phyloP scores from a whole-genome alignment of 345 rosid species.

The Eucalyptus marginata region DNA sequence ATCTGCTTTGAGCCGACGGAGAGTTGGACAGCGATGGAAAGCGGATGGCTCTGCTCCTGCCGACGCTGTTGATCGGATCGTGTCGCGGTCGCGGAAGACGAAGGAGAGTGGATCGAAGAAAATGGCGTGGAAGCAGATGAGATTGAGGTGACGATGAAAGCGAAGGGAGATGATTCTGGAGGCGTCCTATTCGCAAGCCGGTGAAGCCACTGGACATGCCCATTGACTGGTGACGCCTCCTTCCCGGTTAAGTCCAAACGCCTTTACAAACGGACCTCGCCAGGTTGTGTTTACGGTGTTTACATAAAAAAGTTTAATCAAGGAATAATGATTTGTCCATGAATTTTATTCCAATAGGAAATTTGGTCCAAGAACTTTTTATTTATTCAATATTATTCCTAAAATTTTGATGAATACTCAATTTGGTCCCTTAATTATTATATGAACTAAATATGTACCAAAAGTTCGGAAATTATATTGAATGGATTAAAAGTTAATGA shows the following conservation, averaged over 20 bases:
- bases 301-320: too few relatives aligned
- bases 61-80: not conserved
- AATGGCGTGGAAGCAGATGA: not conserved
- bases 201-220: not conserved
- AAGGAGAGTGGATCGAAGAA: not conserved
- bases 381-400: not conserved
- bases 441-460: fast-evolving
- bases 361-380: fast-evolving
- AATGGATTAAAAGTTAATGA: too few relatives aligned
- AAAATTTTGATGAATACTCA: fast-evolving
- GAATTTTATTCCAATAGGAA: too few relatives aligned
- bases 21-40: not conserved
- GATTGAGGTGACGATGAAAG: not conserved
- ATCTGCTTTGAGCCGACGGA: not conserved
- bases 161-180: not conserved
- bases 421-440: too few relatives aligned
- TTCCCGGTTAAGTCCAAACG: not conserved
- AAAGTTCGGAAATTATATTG: too few relatives aligned
- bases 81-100: not conserved
- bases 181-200: not conserved
- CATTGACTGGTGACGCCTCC: not conserved
- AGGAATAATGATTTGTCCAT: too few relatives aligned
- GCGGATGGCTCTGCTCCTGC: not conserved
- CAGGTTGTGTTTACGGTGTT: not conserved
- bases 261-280: not conserved